Evolutionary conservation across 2,329 filamentous ascomycete genomes (phyloP).

Genomic region (Colletotrichum lupini): DNA sequence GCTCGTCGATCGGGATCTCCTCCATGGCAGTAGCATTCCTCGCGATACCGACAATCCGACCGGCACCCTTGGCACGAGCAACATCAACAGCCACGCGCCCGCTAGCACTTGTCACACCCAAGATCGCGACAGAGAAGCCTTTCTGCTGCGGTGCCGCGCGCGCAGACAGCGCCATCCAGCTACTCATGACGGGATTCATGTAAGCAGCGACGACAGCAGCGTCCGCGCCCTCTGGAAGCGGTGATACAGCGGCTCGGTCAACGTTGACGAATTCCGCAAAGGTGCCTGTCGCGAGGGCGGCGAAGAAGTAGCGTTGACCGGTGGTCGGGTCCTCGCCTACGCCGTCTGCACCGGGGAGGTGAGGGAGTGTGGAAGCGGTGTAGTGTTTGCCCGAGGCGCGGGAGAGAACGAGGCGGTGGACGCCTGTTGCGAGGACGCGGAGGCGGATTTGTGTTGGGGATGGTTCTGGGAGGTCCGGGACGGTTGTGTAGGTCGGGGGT

Average conservation of each 20-base stretch:
- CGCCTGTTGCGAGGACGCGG: conserved; percentile 54
- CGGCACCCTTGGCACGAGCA: conserved; percentile 59
- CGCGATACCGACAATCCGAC: conserved; percentile 61
- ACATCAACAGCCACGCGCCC: conserved; percentile 62
- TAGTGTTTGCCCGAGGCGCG: conserved; percentile 67
- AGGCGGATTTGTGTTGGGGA: conserved; percentile 60
- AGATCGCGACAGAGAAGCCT: conserved; percentile 60
- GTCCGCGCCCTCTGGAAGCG: conserved; percentile 58
- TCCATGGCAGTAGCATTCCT: conserved; percentile 56
- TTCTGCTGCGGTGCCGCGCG: conserved; percentile 51
- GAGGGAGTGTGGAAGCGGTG: conserved; percentile 58
- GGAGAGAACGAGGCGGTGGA: conserved; percentile 64
- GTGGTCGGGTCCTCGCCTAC: conserved; percentile 57
- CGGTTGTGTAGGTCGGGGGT: conserved; percentile 41
- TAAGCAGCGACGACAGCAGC: conserved; percentile 61
- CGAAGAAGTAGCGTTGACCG: conserved; percentile 62
- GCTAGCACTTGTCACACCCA: conserved; percentile 64
- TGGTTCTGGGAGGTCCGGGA: conserved; percentile 45
- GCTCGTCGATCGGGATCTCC: conserved; percentile 56
- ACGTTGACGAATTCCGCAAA: conserved; percentile 62
- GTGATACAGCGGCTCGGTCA: conserved; percentile 48
- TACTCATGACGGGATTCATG: conserved; percentile 65
- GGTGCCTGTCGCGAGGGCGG: conserved; percentile 49
- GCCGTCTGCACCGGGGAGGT: conserved; percentile 64
- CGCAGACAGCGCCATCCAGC: conserved; percentile 66